Base-by-base conservation (phyloP, 306 rosid species). In the Lathyrus tuberosus region DNA sequence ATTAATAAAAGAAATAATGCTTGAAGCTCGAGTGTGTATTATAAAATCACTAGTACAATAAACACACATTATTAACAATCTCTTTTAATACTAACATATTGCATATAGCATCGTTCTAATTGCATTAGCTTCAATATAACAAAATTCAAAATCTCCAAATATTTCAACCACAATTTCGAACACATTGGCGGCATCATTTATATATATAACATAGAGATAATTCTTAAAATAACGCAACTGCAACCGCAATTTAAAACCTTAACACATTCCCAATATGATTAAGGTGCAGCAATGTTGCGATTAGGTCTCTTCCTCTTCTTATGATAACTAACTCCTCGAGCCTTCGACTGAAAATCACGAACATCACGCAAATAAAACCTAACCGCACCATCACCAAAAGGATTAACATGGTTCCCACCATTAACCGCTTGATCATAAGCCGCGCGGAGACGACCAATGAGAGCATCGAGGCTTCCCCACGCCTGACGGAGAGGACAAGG, bases 401-500 rank as follows among this genome's bases (percentile, higher is more conserved):
- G 98, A 52, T 94, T 94, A 0, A 68, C 94, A 0, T 87, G 82
- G 1, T 72, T 31, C 1, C 96, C 96, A 0, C 89, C 96, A 63
- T 94, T 22, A 11, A 22, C 81, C 67, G 90, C 96, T 47, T 53
- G 60, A 53, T 94, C 98, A 8, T 71, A 94, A 5, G 98, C 98
- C 0, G 98, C 98, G 0, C 98, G 85, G 47, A 94, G 98, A 49
- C 98, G 92, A 5, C 98, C 98, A 33, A 94, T 83, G 40, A 90
- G 95, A 0, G 98, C 98, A 18, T 94, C 98, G 2, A 94, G 91
- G 89, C 96, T 88, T 10, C 97, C 98, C 98, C 98, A 94, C 0
- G 98, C 98, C 62, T 94, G 98, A 0, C 98, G 78, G 2, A 94
- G 84, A 14, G 98, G 97, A 68, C 98, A 94, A 16, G 98, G 96